A percentile compares a stretch with the other conserved stretches of the same genome.
Conservation (phyloP, 1,284 basidiomycete species). For the Pyrrhoderma noxium region DNA sequence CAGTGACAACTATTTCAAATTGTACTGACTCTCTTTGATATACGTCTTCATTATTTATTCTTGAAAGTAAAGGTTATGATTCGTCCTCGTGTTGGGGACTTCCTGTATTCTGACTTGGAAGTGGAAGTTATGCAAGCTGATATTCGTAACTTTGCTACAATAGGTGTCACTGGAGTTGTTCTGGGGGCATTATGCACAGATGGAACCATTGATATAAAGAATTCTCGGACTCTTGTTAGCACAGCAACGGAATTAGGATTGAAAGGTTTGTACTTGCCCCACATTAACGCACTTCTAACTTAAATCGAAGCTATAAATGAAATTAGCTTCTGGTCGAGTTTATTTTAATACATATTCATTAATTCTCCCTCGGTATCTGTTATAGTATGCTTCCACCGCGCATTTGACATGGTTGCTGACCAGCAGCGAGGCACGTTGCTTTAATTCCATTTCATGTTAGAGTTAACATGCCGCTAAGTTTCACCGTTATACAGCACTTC, state of each 20-base stretch:
- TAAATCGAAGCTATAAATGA: background rate
- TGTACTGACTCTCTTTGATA: too few species aligned
- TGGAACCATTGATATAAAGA: conserved; percentile 52
- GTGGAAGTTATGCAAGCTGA: conserved; percentile 68
- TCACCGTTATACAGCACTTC: conserved; percentile 38
- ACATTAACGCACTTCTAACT: background rate
- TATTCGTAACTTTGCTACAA: conserved; percentile 50
- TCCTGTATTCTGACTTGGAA: conserved; percentile 61
- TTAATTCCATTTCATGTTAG: background rate
- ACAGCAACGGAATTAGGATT: conserved; percentile 24
- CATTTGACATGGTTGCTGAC: conserved; percentile 68
- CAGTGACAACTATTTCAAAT: too few species aligned
- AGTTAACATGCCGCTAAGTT: background rate
- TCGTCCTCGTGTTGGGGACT: conserved; percentile 70
- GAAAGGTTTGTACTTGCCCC: conserved; percentile 41
- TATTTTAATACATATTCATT: background rate
- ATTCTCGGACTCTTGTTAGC: conserved; percentile 31
- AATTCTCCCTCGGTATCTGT: too few species aligned
- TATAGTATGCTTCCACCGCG: conserved; percentile 76
- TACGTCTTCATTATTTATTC: too few species aligned
- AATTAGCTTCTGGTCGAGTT: background rate
- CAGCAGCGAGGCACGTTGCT: conserved; percentile 39
- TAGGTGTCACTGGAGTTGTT: conserved; percentile 59
- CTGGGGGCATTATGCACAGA: conserved; percentile 55
- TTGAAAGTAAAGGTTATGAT: conserved; percentile 55